phyloP scores from a whole-genome alignment of 352 stramenopile genomes.

The Globisporangium megalacanthum region DNA sequence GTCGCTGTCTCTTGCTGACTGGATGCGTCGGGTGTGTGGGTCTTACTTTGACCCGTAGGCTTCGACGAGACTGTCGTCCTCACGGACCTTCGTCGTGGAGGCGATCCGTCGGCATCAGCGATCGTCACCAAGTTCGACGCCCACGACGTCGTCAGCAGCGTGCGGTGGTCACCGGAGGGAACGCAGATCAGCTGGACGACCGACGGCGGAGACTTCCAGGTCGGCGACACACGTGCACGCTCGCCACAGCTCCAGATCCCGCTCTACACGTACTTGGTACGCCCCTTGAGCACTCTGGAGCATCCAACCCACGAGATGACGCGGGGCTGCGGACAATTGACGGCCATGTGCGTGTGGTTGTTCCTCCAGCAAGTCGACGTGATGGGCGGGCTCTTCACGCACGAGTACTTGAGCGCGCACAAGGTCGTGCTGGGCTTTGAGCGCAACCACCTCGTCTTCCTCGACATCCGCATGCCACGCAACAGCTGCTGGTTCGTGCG shows the following conservation, averaged over 20 bases:
- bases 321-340: too few species aligned
- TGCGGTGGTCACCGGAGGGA: slow-evolving; percentile 53
- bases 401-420: slow-evolving; percentile 55
- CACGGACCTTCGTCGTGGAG: slow-evolving; percentile 42
- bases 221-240: slow-evolving; percentile 41
- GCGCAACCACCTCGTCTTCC: slow-evolving; percentile 42
- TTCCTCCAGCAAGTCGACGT: slow-evolving; percentile 24
- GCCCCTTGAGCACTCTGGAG: too few species aligned
- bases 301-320: too few species aligned
- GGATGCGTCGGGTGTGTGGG: background rate
- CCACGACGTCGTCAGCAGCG: slow-evolving; percentile 73
- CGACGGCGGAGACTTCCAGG: slow-evolving; percentile 69
- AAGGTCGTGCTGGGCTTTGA: slow-evolving; percentile 68
- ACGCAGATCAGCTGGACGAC: slow-evolving; percentile 75
- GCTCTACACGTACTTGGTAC: slow-evolving; percentile 27
- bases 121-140: slow-evolving; percentile 62
- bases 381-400: slow-evolving; percentile 60
- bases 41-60: slow-evolving; percentile 19
- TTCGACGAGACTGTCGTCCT: slow-evolving; percentile 82
- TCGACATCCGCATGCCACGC: slow-evolving; percentile 61
- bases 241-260: slow-evolving; percentile 31
- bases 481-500: slow-evolving; percentile 24
- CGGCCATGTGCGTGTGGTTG: background rate
- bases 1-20: background rate
- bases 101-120: slow-evolving; percentile 25